phyloP scores from a whole-genome alignment of 148 eudicot species.

The Heliamphora exappendiculata region DNA sequence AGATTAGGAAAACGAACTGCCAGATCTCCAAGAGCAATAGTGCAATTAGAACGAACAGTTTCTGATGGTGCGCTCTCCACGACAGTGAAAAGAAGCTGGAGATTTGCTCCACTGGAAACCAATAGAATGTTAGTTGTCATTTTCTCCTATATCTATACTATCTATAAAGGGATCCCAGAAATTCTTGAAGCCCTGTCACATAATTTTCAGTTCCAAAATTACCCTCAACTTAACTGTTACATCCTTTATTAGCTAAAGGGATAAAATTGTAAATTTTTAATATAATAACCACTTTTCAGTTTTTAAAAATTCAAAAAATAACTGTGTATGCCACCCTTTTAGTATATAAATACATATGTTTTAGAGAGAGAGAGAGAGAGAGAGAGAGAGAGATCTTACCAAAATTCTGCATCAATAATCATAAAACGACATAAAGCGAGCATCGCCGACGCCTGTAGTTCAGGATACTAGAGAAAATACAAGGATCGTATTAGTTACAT shows the following conservation, averaged over 20 bases:
- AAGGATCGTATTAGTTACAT: slow-evolving; percentile 4
- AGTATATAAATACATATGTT: no score
- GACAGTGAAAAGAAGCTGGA: slow-evolving; percentile 93
- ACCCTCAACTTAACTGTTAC: no score
- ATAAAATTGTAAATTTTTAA: no score
- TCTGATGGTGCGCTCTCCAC: slow-evolving; percentile 89
- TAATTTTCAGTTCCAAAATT: no score
- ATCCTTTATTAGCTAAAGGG: no score
- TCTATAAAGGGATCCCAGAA: no score
- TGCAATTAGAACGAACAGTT: slow-evolving; percentile 92
- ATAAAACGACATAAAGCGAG: slow-evolving; percentile 91
- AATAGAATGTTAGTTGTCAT: slow-evolving; percentile 3
- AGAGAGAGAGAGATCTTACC: slow-evolving; percentile 36
- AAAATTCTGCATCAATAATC: slow-evolving; percentile 90
- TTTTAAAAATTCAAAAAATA: no score
- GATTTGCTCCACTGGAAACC: slow-evolving; percentile 71
- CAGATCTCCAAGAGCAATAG: slow-evolving; percentile 90
- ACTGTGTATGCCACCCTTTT: no score
- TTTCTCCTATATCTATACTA: no score
- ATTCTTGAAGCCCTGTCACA: no score
- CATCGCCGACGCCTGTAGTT: slow-evolving; percentile 92
- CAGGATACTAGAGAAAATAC: slow-evolving; percentile 59
- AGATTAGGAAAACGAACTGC: slow-evolving; percentile 95
- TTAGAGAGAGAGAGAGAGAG: no score
- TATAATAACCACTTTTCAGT: no score